Conservation (phyloP, 805 yeast genomes). For the Scheffersomyces amazonensis region DNA sequence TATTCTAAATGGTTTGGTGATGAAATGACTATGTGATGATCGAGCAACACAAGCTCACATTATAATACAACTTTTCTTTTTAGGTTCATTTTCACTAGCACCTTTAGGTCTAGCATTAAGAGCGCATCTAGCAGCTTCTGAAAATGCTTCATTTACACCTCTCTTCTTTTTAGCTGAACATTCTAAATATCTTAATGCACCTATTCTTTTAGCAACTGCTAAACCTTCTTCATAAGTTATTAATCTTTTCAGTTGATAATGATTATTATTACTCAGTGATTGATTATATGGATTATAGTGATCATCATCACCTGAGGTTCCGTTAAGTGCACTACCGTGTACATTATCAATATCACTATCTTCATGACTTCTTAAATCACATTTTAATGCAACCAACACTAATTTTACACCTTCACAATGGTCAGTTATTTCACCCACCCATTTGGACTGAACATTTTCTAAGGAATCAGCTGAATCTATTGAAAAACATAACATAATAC, state of each 20-base stretch:
- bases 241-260: constrained; percentile 43
- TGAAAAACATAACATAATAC: constrained; percentile 93
- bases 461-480: constrained; percentile 93
- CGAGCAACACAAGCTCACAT: constrained; percentile 19
- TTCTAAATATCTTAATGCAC: constrained; percentile 91
- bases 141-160: constrained; percentile 98
- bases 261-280: constrained; percentile 31
- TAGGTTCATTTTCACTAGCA: constrained; percentile 47
- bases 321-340: constrained; percentile 17
- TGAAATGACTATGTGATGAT: too few relatives aligned
- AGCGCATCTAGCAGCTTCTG: constrained; percentile 98
- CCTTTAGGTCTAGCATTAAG: constrained; percentile 85
- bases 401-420: constrained; percentile 96
- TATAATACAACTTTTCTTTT: constrained; percentile 37
- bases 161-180: constrained; percentile 95
- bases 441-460: constrained; percentile 90
- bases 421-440: constrained; percentile 97
- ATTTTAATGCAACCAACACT: constrained; percentile 90
- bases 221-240: constrained; percentile 93
- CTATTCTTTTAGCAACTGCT: constrained; percentile 86
- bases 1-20: too few relatives aligned
- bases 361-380: constrained; percentile 80
- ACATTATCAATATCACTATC: constrained; percentile 40
- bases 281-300: constrained; percentile 31
- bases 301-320: constrained; percentile 20